These are phyloP conservation scores for Elsinoe batatas DNA, from an alignment of 2,329 filamentous ascomycete genomes.

Conservation along the genomic window DNA sequence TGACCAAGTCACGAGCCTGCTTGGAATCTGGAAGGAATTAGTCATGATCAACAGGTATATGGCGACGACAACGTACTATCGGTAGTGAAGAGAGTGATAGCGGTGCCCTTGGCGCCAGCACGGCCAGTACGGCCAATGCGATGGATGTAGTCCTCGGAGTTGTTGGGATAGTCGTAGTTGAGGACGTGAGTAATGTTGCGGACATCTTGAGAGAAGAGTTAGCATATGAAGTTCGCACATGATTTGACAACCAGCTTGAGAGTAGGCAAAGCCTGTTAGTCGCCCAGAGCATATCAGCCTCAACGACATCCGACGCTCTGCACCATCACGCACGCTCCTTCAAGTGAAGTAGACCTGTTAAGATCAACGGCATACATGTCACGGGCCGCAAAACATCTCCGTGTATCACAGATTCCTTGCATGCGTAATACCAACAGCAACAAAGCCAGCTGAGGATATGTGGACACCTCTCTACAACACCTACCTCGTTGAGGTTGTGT, in stretches of 20 bases:
- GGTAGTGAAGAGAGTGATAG: constrained; percentile 98
- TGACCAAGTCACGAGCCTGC: constrained; percentile 86
- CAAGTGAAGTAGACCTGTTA: constrained; percentile 11
- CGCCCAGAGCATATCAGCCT: neutral
- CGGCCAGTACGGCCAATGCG: constrained; percentile 60
- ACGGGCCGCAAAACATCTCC: constrained; percentile 45
- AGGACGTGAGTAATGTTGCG: constrained; percentile 99
- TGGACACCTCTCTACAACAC: constrained; percentile 10
- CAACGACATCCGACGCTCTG: constrained; percentile 5
- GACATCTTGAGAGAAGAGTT: constrained; percentile 75
- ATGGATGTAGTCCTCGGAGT: constrained; percentile 61
- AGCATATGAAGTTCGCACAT: constrained; percentile 43
- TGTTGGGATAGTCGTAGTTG: constrained; percentile 99
- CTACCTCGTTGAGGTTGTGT: constrained; percentile 14
- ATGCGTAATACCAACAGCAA: constrained; percentile 35
- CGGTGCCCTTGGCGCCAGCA: constrained; percentile 82
- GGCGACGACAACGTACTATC: constrained; percentile 63
- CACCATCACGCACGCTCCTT: constrained; percentile 11
- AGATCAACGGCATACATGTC: constrained; percentile 25
- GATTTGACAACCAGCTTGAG: constrained; percentile 21
- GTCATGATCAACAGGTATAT: constrained; percentile 18
- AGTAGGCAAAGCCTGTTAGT: constrained; percentile 7
- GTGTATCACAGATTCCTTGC: constrained; percentile 55
- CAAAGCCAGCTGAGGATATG: constrained; percentile 8
- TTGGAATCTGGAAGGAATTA: constrained; percentile 35